A percentile compares a stretch with the other conserved stretches of the same genome.
Conservation (phyloP, 2,329 filamentous ascomycete genomes). For the Phoma sp. region DNA sequence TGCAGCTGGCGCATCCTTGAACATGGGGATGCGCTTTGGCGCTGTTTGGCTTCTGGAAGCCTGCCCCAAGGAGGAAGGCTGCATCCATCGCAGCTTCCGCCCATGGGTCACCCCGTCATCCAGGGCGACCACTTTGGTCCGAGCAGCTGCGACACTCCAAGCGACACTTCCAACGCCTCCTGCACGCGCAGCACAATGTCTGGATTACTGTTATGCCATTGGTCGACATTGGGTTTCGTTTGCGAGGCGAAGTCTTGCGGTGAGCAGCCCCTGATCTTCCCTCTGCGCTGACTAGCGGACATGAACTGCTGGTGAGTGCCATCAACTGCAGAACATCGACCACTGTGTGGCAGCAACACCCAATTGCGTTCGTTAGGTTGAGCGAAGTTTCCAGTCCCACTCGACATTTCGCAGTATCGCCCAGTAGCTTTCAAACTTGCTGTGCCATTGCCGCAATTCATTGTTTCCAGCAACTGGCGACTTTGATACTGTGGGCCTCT, state of each 20-base stretch:
- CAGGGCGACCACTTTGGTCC: conserved; percentile 34
- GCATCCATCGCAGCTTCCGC: conserved; percentile 26
- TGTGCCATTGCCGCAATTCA: neutral
- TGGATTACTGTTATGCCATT: conserved; percentile 19
- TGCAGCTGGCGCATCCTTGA: conserved; percentile 24
- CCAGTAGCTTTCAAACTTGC: neutral
- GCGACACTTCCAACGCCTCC: conserved; percentile 14
- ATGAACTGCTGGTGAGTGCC: conserved; percentile 34
- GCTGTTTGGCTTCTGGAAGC: conserved; percentile 33
- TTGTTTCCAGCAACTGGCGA: neutral
- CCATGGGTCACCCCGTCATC: conserved; percentile 25
- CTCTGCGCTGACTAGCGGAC: conserved; percentile 18
- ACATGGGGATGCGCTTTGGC: conserved; percentile 20
- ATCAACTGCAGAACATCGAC: conserved; percentile 17
- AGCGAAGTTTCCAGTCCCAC: neutral
- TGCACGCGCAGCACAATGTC: conserved; percentile 22
- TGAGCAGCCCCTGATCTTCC: conserved; percentile 35
- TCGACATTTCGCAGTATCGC: too few species aligned
- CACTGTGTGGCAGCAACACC: conserved; percentile 6
- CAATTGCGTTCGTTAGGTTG: neutral
- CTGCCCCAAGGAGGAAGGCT: conserved; percentile 36
- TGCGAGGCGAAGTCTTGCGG: conserved; percentile 19
- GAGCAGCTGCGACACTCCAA: conserved; percentile 26
- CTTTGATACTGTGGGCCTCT: conserved; percentile 7
- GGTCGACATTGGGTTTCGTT: conserved; percentile 18